phyloP scores from a whole-genome alignment of 345 rosid genomes.

The Gossypium bickii region DNA sequence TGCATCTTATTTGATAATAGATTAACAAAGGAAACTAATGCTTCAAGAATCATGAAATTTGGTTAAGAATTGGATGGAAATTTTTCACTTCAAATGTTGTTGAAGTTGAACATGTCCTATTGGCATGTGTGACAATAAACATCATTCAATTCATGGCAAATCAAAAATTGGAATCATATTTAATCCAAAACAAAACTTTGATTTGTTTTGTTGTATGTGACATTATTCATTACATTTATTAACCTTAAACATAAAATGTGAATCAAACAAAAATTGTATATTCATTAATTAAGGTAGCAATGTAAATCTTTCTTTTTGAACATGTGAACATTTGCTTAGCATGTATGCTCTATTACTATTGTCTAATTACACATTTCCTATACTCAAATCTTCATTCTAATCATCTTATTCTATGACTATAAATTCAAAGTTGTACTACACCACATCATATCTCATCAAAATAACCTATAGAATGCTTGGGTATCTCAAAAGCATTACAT shows the following conservation, averaged over 20 bases:
- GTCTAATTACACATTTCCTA: too few relatives aligned
- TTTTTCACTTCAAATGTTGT: neutral
- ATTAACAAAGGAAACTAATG: neutral
- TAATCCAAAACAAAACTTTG: neutral
- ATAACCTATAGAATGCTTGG: too few relatives aligned
- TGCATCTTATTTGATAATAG: neutral
- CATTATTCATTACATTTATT: neutral
- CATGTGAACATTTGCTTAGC: neutral
- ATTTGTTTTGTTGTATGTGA: neutral
- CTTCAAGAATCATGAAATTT: neutral
- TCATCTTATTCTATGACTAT: too few relatives aligned
- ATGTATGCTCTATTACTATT: neutral
- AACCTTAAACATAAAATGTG: neutral
- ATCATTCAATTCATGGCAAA: neutral
- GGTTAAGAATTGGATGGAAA: neutral
- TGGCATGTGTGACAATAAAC: neutral
- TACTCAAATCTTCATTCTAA: neutral
- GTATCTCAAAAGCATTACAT: too few relatives aligned
- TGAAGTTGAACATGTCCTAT: slow-evolving; percentile 13
- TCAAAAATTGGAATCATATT: neutral
- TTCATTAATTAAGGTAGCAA: neutral
- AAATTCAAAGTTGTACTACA: too few relatives aligned
- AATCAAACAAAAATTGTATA: neutral
- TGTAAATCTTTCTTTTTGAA: neutral
- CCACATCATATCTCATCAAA: too few relatives aligned